Percentiles rank a stretch among this genome's conserved stretches.
phyloP scores from a whole-genome alignment of 192 early-diverging fungal species.

The Piromyces sp. region DNA sequence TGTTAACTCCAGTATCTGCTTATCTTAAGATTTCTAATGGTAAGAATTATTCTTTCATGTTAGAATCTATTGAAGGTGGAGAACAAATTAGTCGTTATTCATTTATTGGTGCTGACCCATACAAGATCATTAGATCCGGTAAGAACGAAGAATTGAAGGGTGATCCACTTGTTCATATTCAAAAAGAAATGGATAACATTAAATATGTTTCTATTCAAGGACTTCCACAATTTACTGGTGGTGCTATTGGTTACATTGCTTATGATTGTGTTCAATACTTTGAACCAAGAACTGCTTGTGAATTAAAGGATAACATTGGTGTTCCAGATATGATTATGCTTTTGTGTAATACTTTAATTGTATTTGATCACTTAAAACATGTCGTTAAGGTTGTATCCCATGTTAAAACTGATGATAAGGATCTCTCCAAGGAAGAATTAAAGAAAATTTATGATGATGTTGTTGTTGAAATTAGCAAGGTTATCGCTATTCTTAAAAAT shows the following conservation, averaged over 20 bases:
- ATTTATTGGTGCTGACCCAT: slow-evolving; percentile 83
- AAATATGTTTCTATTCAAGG: slow-evolving; percentile 64
- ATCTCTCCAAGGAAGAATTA: slow-evolving; percentile 23
- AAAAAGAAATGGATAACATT: slow-evolving; percentile 64
- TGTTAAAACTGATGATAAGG: slow-evolving; percentile 16
- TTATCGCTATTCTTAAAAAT: slow-evolving; percentile 46
- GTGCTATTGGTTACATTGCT: slow-evolving; percentile 90
- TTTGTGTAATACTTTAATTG: slow-evolving; percentile 85
- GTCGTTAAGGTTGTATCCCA: slow-evolving; percentile 83
- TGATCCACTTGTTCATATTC: slow-evolving; percentile 72
- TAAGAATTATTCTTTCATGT: slow-evolving; percentile 78
- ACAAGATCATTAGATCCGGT: slow-evolving; percentile 67
- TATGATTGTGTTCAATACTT: slow-evolving; percentile 97
- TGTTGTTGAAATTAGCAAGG: slow-evolving; percentile 41
- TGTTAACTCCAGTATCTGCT: slow-evolving; percentile 89
- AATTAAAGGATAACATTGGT: slow-evolving; percentile 61
- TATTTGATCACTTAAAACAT: slow-evolving; percentile 90
- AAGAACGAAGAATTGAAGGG: slow-evolving; percentile 46
- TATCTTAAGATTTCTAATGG: slow-evolving; percentile 74
- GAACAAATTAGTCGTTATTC: slow-evolving; percentile 93
- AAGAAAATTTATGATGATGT: slow-evolving; percentile 51
- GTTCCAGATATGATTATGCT: slow-evolving; percentile 88
- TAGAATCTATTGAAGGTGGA: slow-evolving; percentile 84
- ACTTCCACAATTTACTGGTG: slow-evolving; percentile 75
- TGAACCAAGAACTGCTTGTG: slow-evolving; percentile 73